Conservation (phyloP, 192 early-diverging fungal genomes). For the Blastocladiella britannica region DNA sequence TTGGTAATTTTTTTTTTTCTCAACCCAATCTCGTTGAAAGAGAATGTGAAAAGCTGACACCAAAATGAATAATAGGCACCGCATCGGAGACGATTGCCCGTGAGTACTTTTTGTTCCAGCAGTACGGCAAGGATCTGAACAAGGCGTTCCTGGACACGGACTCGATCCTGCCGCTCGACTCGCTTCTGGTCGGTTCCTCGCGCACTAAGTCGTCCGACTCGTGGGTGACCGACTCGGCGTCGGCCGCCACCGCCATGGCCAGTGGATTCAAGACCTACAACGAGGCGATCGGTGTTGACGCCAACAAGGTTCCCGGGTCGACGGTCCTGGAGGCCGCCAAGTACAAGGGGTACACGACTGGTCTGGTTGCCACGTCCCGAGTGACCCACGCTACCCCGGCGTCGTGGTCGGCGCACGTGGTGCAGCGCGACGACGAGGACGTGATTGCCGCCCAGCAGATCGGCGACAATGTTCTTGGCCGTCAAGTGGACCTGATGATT, state of each 20-base stretch:
- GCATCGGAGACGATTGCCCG: slow-evolving; percentile 33
- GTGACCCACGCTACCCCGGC: slow-evolving; percentile 41
- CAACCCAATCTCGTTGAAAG: too few species aligned
- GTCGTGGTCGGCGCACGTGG: slow-evolving; percentile 29
- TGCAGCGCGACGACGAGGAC: slow-evolving; percentile 27
- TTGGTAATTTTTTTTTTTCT: too few species aligned
- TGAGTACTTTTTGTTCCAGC: slow-evolving; percentile 6
- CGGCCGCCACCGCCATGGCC: slow-evolving; percentile 35
- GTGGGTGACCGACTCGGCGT: slow-evolving; percentile 36
- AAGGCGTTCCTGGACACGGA: background rate
- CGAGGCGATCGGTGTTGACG: slow-evolving; percentile 24
- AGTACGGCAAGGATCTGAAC: slow-evolving; percentile 7
- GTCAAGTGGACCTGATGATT: slow-evolving; percentile 25
- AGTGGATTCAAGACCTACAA: slow-evolving; percentile 32
- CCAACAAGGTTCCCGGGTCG: slow-evolving; percentile 19
- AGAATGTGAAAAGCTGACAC: too few species aligned
- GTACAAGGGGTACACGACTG: slow-evolving; percentile 17
- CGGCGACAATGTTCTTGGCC: slow-evolving; percentile 12
- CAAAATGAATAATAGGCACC: too few species aligned
- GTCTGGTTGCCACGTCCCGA: slow-evolving; percentile 31
- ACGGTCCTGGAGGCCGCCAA: slow-evolving; percentile 41
- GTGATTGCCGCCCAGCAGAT: slow-evolving; percentile 27
- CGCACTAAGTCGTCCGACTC: slow-evolving; percentile 26
- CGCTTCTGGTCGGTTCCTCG: slow-evolving; percentile 20
- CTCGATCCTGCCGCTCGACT: slow-evolving; percentile 20